Evolutionary conservation across 2,329 filamentous ascomycete species (phyloP).

Genomic region (Aspergillus sp.): DNA sequence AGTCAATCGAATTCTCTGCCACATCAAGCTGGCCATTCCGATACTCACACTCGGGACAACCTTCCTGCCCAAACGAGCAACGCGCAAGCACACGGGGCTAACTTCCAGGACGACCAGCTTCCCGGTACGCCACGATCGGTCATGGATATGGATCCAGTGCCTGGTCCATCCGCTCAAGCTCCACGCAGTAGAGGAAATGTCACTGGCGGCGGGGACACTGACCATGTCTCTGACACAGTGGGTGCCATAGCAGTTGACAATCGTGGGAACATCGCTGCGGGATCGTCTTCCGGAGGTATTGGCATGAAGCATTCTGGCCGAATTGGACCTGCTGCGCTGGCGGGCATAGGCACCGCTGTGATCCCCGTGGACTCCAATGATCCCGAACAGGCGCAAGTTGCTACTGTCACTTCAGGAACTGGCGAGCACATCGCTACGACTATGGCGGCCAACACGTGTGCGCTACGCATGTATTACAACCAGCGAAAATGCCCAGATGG

Average conservation of each 20-base stretch:
- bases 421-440: slow-evolving; percentile 98
- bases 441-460: slow-evolving; percentile 78
- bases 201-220: slow-evolving; percentile 24
- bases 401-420: slow-evolving; percentile 84
- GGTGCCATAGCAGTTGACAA: slow-evolving; percentile 89
- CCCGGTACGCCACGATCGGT: not conserved
- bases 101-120: no score
- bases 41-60: not conserved
- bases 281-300: slow-evolving; percentile 92
- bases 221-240: slow-evolving; percentile 83
- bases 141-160: not conserved
- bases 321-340: slow-evolving; percentile 82
- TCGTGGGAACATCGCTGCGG: slow-evolving; percentile 80
- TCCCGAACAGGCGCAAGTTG: slow-evolving; percentile 60
- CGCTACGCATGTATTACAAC: slow-evolving; percentile 71
- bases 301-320: slow-evolving; percentile 96
- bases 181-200: not conserved
- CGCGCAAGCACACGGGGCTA: not conserved
- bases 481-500: slow-evolving; percentile 54
- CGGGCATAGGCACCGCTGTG: slow-evolving; percentile 83
- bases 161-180: not conserved
- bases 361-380: slow-evolving; percentile 69
- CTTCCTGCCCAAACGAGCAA: not conserved
- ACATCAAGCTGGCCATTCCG: not conserved
- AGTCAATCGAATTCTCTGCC: not conserved